phyloP scores from a whole-genome alignment of 2,329 filamentous ascomycete species.

The Trichothecium sympodiale region DNA sequence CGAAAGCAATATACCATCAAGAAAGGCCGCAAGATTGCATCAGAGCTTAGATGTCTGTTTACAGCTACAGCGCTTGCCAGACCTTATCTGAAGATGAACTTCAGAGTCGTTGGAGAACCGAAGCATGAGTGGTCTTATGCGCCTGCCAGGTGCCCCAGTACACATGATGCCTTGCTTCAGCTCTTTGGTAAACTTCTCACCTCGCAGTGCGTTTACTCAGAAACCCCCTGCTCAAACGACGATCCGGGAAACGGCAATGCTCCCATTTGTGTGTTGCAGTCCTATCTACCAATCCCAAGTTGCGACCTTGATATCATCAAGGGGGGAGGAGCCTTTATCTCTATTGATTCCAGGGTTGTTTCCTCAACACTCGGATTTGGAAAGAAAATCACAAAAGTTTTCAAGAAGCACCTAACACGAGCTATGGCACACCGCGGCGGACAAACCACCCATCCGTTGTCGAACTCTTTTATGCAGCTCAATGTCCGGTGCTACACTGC shows the following conservation, averaged over 20 bases:
- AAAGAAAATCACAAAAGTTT: conserved; percentile 45
- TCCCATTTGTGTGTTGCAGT: conserved; percentile 33
- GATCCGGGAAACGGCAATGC: background rate
- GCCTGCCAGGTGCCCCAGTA: conserved; percentile 34
- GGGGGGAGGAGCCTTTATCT: conserved; percentile 47
- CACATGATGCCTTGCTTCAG: conserved; percentile 50
- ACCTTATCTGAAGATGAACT: conserved; percentile 46
- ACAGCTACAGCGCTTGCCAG: conserved; percentile 56
- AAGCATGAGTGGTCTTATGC: conserved; percentile 49
- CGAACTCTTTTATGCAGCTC: conserved; percentile 51
- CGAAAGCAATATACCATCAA: conserved; percentile 48
- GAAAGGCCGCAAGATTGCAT: conserved; percentile 43
- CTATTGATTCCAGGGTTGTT: conserved; percentile 58
- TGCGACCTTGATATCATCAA: conserved; percentile 31
- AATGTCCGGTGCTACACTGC: conserved; percentile 49
- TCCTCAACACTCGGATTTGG: conserved; percentile 40
- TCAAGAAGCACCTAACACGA: conserved; percentile 36
- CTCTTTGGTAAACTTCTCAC: conserved; percentile 47
- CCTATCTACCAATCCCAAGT: conserved; percentile 43
- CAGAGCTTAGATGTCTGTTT: conserved; percentile 48
- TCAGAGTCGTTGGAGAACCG: conserved; percentile 47
- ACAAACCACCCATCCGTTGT: conserved; percentile 16
- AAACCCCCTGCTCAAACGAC: background rate
- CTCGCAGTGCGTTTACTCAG: conserved; percentile 34
- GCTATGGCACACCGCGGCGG: conserved; percentile 11